Evolutionary conservation across 176 grass and related monocot genomes (phyloP), one percentile per base, ranked within the genome.

Genomic region (Ampelocalamus luodianensis): DNA sequence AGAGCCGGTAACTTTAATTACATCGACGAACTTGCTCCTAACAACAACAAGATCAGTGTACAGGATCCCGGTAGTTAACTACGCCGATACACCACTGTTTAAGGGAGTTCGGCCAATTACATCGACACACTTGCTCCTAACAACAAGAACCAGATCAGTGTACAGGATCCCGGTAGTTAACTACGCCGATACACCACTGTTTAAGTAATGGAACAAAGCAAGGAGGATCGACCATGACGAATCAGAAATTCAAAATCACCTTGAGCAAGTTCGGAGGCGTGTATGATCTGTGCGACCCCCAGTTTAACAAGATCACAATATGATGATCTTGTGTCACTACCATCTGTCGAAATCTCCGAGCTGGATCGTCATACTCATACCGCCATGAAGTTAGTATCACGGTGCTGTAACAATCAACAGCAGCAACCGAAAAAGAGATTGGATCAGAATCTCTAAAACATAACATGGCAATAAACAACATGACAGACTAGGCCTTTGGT

Each of bases 21-120:
- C 81, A 79, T 16, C 26, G 36, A 45, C 26, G 17, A 80, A 29
- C 50, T 68, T 85, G 16, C 60, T 85, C 46, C 82, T 75, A 89
- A 74, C 38, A 74, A 26, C 43, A 83, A 32, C 63, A 34, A 68
- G 53, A 64, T 64, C 77, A 77, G 61, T 77, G 51, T 85, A 74
- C 81, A 84, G 48, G 46, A 39, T 67, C 68, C 45, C 3, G 0
- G 48, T 17, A 81, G 45, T 76, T 10, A 59, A 78, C 43, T 29
- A 39, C 61, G 45, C 76, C 5, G 23, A 55, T 43, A 64, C 55
- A 39, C 65, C 77, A 42, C 44, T 4, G 14, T 15, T 12, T n/a
- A 22, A 14, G 6, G 43, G 46, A 45, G 54, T 0, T 27, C 40
- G 13, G 71, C 71, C 71, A 51, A 29, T 29, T 29, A 29, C 29